Base-by-base conservation (phyloP, 2,329 filamentous ascomycete genomes). In the Fusarium nodosum region DNA sequence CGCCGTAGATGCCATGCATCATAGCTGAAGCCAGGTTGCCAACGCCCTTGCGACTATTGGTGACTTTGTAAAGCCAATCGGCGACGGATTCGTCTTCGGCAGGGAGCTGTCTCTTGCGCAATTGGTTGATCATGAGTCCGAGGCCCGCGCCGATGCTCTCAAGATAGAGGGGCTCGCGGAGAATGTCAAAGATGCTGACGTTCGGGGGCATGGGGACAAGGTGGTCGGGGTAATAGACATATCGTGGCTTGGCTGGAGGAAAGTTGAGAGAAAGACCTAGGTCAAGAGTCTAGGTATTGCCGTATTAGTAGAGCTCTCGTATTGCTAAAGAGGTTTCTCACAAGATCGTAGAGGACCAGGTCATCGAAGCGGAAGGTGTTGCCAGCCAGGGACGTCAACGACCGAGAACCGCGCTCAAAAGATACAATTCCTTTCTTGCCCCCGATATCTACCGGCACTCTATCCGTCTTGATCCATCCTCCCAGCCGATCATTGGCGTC, bases 1-100 rank as follows among this genome's bases (percentile, higher is more conserved):
- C 96, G 24, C 94, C 96, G 78, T 97, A 97, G 61, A 98, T 93
- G 42, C 96, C 96, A 79, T 98, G 96, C 55, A 93, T 75, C 75
- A 89, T 81, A 53, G 90, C 93, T 7, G 93, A 97, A 9, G 89
- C 80, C 20, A 97, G 56, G 73, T 97, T 94, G 71, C 96, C 85
- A 16, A 88, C 88, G 9, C 92, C 68, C 34, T 75, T 60, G 39
- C 66, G 56, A 66, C 75, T 76, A 39, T 74, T 72, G 51, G 66
- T 77, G 39, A 80, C 54, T 18, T 69, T 52, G 36, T 77, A 71
- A 42, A 82, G 70, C 77, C 79, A 82, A 18, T 81, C 76, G 11
- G 77, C 73, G 31, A 82, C 72, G 12, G 79, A 80, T 42, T 77
- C 60, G 68, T 82, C 80, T 16, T 74, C 52, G 3, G 52, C 15